Conservation (phyloP, 2,329 filamentous ascomycete genomes). For the Botrytis tulipae region DNA sequence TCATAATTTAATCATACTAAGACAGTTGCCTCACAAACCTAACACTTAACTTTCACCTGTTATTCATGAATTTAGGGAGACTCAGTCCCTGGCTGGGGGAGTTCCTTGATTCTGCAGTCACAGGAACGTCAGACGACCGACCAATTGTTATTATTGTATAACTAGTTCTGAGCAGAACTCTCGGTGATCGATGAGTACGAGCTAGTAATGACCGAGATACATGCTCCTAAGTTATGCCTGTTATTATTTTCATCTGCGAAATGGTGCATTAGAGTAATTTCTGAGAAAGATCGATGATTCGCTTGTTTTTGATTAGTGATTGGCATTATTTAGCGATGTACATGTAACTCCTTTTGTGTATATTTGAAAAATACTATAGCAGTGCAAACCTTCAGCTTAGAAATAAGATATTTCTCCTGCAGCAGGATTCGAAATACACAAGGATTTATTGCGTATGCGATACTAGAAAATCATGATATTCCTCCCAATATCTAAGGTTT, state of each 20-base stretch:
- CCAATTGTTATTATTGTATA: background rate
- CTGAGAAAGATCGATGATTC: background rate
- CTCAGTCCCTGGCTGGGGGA: background rate
- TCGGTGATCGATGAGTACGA: background rate
- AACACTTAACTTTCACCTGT: background rate
- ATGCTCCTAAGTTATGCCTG: background rate
- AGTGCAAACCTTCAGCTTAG: background rate
- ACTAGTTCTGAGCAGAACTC: background rate
- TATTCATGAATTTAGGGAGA: background rate
- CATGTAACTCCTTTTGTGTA: background rate
- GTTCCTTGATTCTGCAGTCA: background rate
- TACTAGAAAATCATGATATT: background rate
- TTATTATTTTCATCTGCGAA: background rate
- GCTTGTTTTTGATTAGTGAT: background rate
- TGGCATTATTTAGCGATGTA: background rate
- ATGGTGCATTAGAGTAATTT: background rate
- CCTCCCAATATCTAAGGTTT: background rate
- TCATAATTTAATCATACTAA: background rate
- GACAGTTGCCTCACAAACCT: background rate
- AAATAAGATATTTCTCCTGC: background rate
- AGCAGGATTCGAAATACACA: background rate
- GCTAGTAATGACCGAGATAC: background rate
- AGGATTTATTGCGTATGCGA: background rate
- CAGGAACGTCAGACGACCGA: background rate
- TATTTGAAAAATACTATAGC: background rate